These are phyloP conservation scores for Camelina laxa DNA, from an alignment of 345 rosid species.

Conservation along the genomic window DNA sequence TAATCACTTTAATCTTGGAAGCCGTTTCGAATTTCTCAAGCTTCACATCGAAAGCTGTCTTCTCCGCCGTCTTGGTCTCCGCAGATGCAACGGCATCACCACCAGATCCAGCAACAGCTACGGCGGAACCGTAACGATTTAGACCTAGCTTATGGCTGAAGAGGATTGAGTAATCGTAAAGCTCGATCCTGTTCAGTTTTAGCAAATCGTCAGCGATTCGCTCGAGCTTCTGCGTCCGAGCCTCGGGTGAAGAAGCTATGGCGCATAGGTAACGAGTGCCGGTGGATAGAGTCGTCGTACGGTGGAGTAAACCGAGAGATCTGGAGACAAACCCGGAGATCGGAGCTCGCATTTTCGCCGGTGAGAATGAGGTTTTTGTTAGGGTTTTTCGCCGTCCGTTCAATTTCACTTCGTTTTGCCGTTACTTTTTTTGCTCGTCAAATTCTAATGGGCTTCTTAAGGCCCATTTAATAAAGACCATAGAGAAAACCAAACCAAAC, in stretches of 20 bases:
- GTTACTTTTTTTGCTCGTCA: conserved; percentile 10
- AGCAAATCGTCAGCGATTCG: conserved; percentile 80
- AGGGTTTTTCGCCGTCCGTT: conserved; percentile 40
- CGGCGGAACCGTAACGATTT: conserved; percentile 66
- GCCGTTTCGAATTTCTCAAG: conserved; percentile 82
- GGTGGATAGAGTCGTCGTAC: neutral
- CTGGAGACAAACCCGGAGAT: conserved; percentile 26
- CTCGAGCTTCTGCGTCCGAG: conserved; percentile 76
- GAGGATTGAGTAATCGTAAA: conserved; percentile 76
- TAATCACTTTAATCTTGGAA: conserved; percentile 74
- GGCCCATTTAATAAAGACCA: conserved; percentile 27
- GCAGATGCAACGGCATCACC: conserved; percentile 40
- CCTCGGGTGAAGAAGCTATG: conserved; percentile 36
- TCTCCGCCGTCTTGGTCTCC: conserved; percentile 60
- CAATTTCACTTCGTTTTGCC: conserved; percentile 19
- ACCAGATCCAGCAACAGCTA: conserved; percentile 44
- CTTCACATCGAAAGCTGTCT: conserved; percentile 81
- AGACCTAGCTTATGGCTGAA: conserved; percentile 75
- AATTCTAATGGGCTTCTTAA: neutral
- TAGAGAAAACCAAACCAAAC: conserved; percentile 3
- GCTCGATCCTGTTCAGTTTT: conserved; percentile 72
- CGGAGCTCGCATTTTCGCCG: conserved; percentile 49
- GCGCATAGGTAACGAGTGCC: conserved; percentile 45
- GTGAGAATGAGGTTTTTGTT: conserved; percentile 24
- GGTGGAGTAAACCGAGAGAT: conserved; percentile 24